Conservation (phyloP, 768 basidiomycete species). For the Cubamyces lactineus region DNA sequence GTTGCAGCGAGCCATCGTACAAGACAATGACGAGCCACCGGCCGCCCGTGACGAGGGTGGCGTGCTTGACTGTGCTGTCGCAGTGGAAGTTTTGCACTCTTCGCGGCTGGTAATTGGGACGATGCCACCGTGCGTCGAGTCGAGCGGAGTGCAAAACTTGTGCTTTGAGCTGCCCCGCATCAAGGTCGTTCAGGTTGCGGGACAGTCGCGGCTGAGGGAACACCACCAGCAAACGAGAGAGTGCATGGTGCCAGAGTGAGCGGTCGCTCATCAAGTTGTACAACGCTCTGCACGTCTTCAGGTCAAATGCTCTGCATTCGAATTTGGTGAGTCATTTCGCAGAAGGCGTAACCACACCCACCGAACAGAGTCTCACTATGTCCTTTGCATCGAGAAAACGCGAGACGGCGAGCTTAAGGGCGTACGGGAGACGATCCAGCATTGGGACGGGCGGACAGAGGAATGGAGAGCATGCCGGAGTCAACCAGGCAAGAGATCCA, state of each 20-base stretch:
- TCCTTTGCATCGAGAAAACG: slow-evolving; percentile 11
- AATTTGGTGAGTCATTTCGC: neutral
- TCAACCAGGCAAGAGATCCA: neutral
- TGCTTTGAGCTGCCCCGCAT: slow-evolving; percentile 10
- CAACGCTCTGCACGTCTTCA: slow-evolving; percentile 19
- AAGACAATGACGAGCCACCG: slow-evolving; percentile 21
- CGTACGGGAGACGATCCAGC: slow-evolving; percentile 21
- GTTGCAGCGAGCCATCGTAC: slow-evolving; percentile 19
- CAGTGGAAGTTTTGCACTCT: slow-evolving; percentile 8
- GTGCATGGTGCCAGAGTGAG: slow-evolving; percentile 16
- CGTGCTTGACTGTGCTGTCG: slow-evolving; percentile 16
- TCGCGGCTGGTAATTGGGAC: slow-evolving; percentile 13
- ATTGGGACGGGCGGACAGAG: slow-evolving; percentile 2
- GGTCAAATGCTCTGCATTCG: neutral
- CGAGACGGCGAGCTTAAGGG: slow-evolving; percentile 12
- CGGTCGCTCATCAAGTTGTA: slow-evolving; percentile 17
- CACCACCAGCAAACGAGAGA: slow-evolving; percentile 12
- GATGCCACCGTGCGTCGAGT: slow-evolving; percentile 19
- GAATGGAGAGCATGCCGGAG: slow-evolving; percentile 10
- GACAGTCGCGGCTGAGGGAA: slow-evolving; percentile 21
- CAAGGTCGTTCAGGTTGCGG: slow-evolving; percentile 1
- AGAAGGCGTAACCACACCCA: slow-evolving; percentile 3
- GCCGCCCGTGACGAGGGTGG: slow-evolving; percentile 20
- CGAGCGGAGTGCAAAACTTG: slow-evolving; percentile 14
- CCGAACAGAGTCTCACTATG: slow-evolving; percentile 18